These are phyloP conservation scores for Debaryomyces nepalensis DNA, from an alignment of 1,139 yeast species.

Conservation along the genomic window DNA sequence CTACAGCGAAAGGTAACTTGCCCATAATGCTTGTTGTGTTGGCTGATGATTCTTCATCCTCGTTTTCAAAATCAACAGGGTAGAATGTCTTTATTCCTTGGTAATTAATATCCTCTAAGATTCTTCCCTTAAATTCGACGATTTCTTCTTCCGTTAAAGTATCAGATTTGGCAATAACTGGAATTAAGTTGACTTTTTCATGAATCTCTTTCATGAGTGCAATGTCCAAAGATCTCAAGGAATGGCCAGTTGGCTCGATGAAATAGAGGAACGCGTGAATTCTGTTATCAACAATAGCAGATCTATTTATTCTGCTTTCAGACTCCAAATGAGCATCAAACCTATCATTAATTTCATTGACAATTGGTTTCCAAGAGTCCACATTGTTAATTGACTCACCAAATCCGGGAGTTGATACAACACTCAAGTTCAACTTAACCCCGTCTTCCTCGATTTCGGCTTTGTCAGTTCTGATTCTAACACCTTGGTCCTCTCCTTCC, in stretches of 20 bases:
- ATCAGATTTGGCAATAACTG: constrained; percentile 94
- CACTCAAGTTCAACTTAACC: constrained; percentile 81
- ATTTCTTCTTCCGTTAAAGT: constrained; percentile 90
- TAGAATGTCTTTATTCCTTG: constrained; percentile 80
- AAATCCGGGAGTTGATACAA: constrained; percentile 92
- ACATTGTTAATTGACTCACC: constrained; percentile 90
- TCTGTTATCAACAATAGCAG: constrained; percentile 73
- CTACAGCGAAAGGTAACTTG: constrained; percentile 89
- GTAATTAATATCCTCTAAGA: constrained; percentile 73
- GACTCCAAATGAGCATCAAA: constrained; percentile 88
- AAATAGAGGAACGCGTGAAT: constrained; percentile 88
- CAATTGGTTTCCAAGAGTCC: constrained; percentile 92
- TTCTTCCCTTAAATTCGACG: constrained; percentile 69
- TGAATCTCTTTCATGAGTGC: constrained; percentile 88
- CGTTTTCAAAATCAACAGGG: constrained; percentile 80
- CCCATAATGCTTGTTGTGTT: constrained; percentile 70
- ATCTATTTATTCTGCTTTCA: constrained; percentile 84
- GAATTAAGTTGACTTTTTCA: constrained; percentile 90
- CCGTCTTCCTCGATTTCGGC: constrained; percentile 92
- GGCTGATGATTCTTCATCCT: constrained; percentile 79
- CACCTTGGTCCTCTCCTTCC: constrained; percentile 30
- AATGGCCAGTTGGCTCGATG: constrained; percentile 97
- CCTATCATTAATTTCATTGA: constrained; percentile 84
- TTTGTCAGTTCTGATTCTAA: constrained; percentile 67
- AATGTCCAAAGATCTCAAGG: constrained; percentile 86